These are phyloP conservation scores for Sistotremastrum niveocremeum DNA, from an alignment of 768 basidiomycete species.

Conservation along the genomic window DNA sequence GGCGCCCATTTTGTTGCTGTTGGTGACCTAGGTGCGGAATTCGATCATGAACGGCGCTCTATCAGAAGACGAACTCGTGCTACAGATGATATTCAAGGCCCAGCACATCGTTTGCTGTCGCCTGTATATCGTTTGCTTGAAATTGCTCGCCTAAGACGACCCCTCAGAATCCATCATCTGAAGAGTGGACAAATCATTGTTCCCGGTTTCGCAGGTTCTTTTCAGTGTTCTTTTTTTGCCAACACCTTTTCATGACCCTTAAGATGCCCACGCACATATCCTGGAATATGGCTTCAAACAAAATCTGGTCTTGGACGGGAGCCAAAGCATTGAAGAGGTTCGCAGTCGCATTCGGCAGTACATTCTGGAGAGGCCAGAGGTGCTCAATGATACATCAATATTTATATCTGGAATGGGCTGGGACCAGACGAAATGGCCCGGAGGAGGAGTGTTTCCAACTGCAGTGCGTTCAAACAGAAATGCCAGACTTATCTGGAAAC, in stretches of 20 bases:
- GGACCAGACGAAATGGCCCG: slow-evolving; percentile 79
- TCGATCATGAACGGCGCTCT: slow-evolving; percentile 4
- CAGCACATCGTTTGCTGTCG: too few species aligned
- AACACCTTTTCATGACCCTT: not conserved
- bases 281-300: slow-evolving; percentile 59
- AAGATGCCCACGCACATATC: slow-evolving; percentile 75
- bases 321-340: slow-evolving; percentile 53
- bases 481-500: not conserved
- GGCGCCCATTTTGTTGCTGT: slow-evolving; percentile 32
- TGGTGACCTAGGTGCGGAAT: slow-evolving; percentile 35
- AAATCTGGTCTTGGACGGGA: slow-evolving; percentile 48
- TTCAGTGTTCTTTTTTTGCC: not conserved
- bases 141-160: slow-evolving; percentile 10
- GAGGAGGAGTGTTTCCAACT: slow-evolving; percentile 46
- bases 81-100: slow-evolving; percentile 2
- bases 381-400: slow-evolving; percentile 32
- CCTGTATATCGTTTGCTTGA: slow-evolving; percentile 14
- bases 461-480: slow-evolving; percentile 32
- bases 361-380: slow-evolving; percentile 42
- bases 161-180: slow-evolving; percentile 34
- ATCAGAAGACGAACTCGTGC: not conserved
- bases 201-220: slow-evolving; percentile 57
- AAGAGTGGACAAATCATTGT: slow-evolving; percentile 43
- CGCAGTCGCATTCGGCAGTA: slow-evolving; percentile 45
- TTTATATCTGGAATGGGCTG: slow-evolving; percentile 89